Evolutionary conservation across 306 rosid species (phyloP).

Genomic region (Delonix regia): DNA sequence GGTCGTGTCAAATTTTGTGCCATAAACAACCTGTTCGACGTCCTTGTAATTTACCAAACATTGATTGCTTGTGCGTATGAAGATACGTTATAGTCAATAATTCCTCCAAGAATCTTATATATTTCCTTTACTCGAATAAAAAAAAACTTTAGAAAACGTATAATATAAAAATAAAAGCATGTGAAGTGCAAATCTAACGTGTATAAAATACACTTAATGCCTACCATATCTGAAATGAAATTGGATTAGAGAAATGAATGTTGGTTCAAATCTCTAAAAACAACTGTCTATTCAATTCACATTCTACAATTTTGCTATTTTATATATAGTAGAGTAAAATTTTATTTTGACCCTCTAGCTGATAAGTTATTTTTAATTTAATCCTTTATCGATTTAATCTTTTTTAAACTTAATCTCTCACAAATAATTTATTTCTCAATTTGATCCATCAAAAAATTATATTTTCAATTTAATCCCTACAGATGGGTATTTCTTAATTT

Average conservation of each 20-base stretch:
- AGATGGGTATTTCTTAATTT: too few relatives aligned
- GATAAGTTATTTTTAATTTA: too few relatives aligned
- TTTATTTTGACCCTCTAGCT: too few relatives aligned
- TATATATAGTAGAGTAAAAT: too few relatives aligned
- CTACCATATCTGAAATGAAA: constrained; percentile 37
- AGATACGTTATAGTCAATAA: background rate
- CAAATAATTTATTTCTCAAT: too few relatives aligned
- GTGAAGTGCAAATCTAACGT: constrained; percentile 46
- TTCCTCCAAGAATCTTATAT: background rate
- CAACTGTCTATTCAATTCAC: constrained; percentile 1
- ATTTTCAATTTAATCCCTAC: too few relatives aligned
- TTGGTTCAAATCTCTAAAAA: constrained; percentile 22
- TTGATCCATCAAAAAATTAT: too few relatives aligned
- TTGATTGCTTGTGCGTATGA: background rate
- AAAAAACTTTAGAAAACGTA: background rate
- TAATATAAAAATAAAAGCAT: background rate
- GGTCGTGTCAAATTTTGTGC: background rate
- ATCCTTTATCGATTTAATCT: too few relatives aligned
- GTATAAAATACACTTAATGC: constrained; percentile 37
- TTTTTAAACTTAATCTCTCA: too few relatives aligned
- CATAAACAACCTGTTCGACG: background rate
- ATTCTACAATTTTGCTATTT: background rate
- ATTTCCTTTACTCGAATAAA: background rate
- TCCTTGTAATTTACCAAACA: background rate
- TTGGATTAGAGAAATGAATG: background rate